These are phyloP conservation scores for Paramecium caudatum DNA, from an alignment of 73 alveolate genomes.

Conservation along the genomic window DNA sequence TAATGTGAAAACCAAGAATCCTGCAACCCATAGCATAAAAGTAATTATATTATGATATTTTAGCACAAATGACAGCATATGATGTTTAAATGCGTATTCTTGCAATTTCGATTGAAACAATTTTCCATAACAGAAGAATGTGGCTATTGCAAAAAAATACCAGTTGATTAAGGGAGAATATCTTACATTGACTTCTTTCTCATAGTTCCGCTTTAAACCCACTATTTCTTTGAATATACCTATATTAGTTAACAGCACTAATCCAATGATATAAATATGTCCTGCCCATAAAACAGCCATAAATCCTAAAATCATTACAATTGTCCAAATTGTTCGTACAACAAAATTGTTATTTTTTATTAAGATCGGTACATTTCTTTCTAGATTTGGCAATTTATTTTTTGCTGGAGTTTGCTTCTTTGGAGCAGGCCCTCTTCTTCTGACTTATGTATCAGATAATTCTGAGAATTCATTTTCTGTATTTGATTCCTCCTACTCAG, in stretches of 20 bases:
- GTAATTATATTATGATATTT: conserved; percentile 91
- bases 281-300: conserved; percentile 87
- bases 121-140: conserved; percentile 79
- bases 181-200: conserved; percentile 87
- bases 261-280: conserved; percentile 85
- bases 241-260: conserved; percentile 9
- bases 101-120: conserved; percentile 60
- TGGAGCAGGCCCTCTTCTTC: conserved; percentile 23
- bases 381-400: conserved; percentile 35
- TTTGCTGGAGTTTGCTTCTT: background rate
- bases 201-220: conserved; percentile 89
- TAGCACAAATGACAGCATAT: conserved; percentile 67
- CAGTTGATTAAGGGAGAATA: conserved; percentile 88
- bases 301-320: conserved; percentile 88
- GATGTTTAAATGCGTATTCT: conserved; percentile 1
- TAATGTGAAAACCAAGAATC: conserved; percentile 89
- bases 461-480: conserved; percentile 63
- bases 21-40: conserved; percentile 86
- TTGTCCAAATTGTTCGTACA: conserved; percentile 78
- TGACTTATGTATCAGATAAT: conserved; percentile 46
- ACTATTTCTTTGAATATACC: conserved; percentile 94
- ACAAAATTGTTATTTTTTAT: conserved; percentile 35
- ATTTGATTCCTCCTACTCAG: conserved; percentile 40
- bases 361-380: conserved; percentile 52
- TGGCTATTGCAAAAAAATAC: conserved; percentile 87